Percentiles rank a stretch among this genome's conserved stretches.
Evolutionary conservation across 148 eudicot species (phyloP).

Genomic region (Drosera capensis): DNA sequence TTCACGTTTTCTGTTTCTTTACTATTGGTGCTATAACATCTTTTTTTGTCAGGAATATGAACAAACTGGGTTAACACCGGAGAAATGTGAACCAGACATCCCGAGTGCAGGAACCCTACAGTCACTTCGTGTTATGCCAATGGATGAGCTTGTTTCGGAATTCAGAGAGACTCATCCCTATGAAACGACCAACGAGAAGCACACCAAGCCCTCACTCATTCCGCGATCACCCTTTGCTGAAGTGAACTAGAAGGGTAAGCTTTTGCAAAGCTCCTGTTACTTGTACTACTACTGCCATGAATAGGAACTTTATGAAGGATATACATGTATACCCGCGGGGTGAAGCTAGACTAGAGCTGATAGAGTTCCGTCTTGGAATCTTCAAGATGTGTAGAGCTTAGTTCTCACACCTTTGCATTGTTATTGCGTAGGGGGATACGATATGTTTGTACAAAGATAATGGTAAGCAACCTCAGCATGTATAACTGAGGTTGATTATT

Average conservation of each 20-base stretch:
- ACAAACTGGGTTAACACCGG: slow-evolving; percentile 76
- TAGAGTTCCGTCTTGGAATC: too few relatives aligned
- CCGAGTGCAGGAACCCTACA: slow-evolving; percentile 81
- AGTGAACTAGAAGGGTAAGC: slow-evolving; percentile 26
- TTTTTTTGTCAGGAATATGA: slow-evolving; percentile 59
- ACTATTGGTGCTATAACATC: background rate
- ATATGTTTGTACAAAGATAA: too few relatives aligned
- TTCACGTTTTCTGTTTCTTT: background rate
- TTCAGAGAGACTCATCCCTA: slow-evolving; percentile 68
- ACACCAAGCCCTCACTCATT: slow-evolving; percentile 39
- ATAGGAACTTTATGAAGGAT: slow-evolving; percentile 22
- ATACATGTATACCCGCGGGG: slow-evolving; percentile 5
- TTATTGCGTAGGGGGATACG: too few relatives aligned
- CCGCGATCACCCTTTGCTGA: slow-evolving; percentile 76
- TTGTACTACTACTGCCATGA: slow-evolving; percentile 4
- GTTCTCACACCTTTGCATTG: too few relatives aligned
- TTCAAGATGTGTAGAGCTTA: too few relatives aligned
- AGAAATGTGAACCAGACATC: slow-evolving; percentile 52
- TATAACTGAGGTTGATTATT: too few relatives aligned
- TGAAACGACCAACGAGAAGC: slow-evolving; percentile 68
- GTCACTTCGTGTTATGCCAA: slow-evolving; percentile 71
- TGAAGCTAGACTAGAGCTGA: too few relatives aligned
- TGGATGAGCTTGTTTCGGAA: slow-evolving; percentile 70
- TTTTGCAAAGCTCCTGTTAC: slow-evolving; percentile 2
- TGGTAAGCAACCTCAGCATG: too few relatives aligned